Evolutionary conservation across 2,329 filamentous ascomycete species (phyloP), one percentile per base, ranked within the genome.

Genomic region (Exophiala spinifera): DNA sequence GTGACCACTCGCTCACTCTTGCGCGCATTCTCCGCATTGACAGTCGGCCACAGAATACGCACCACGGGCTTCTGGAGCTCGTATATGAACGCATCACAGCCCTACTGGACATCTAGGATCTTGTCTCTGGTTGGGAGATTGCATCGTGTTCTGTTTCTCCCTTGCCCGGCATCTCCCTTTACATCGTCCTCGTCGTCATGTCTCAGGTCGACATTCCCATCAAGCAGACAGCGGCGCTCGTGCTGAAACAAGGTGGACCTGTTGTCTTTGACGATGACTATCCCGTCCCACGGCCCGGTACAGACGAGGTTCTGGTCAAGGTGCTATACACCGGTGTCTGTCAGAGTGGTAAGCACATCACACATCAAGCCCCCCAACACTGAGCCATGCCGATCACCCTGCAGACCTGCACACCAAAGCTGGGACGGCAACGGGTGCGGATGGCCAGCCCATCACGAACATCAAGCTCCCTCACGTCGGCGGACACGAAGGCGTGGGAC

Each of bases 381-480:
- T 21, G 17, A 45, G 23, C 19, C 28, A 42, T 5, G 21, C 23
- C 20, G 17, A 20, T 43, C 8, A 11, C 5, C 7, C 4, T 19
- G 46, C 46, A 73, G 72, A 74, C 50, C 68, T 74, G 7, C 71
- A 74, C 49, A 74, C 72, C 4, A 72, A 71, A 60, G 58, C 65
- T 10, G 72, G 71, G 25, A 71, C 70, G 11, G 72, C 71, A 14
- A 65, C 70, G 14, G 67, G 70, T 4, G 54, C 70, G 1, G 66
- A 74, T 64, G 64, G 73, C 49, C 66, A 65, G 3, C 73, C 72
- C 8, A 76, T 76, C 31, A 74, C 70, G 1, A 66, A 71, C 13
- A 72, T 75, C 57, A 76, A 76, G 51, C 63, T 75, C 0, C 74
- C 74, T 0, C 73, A 76, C 49, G 65, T 76, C n/a, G 73, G 73